Evolutionary conservation across 2,329 filamentous ascomycete species (phyloP), one percentile per base, ranked within the genome.

Genomic region (Orbilia javanica): DNA sequence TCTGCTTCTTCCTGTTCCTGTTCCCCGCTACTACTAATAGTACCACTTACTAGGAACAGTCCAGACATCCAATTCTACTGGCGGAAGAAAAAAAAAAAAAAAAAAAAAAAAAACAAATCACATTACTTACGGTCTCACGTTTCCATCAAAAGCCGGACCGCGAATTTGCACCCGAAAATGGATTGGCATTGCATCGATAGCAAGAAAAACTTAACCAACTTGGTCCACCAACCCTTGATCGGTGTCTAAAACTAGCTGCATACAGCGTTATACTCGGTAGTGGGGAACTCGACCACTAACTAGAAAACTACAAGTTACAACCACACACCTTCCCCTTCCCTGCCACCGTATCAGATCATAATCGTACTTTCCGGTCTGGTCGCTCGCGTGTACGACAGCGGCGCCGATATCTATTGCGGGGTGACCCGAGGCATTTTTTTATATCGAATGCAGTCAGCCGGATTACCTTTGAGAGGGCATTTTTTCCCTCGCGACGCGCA

Each of bases 81-180:
- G 4, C 36, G 10, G 31, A 10, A 34, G 31, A 34, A 10, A 34
- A 34, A 10, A 10, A 10, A 10, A 34, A 8, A 10, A 44, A 20
- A 10, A 44, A 44, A 7, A 44, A 20, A 44, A 44, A 39, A 29
- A 34, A 34, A 18, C 20, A 62, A 25, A 39, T 53, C 27, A 48
- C 15, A 63, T 11, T 48, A 46, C 25, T 11, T 48, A 46, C 25
- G 20, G 34, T 34, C 42, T 42, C 55, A 60, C 66, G 53, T 62
- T 60, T 66, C 60, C 72, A 50, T 44, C 65, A 57, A 50, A 76
- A 60, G 42, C 71, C 55, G 65, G 39, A 60, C 73, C 73, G 73
- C 73, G 73, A 67, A 77, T 48, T 71, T 53, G 66, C 66, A 63
- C 73, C 73, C 66, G 66, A 77, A 77, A 77, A 77, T 77, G 73